phyloP scores from a whole-genome alignment of 768 basidiomycete genomes.

The Antrodiella citrinella region DNA sequence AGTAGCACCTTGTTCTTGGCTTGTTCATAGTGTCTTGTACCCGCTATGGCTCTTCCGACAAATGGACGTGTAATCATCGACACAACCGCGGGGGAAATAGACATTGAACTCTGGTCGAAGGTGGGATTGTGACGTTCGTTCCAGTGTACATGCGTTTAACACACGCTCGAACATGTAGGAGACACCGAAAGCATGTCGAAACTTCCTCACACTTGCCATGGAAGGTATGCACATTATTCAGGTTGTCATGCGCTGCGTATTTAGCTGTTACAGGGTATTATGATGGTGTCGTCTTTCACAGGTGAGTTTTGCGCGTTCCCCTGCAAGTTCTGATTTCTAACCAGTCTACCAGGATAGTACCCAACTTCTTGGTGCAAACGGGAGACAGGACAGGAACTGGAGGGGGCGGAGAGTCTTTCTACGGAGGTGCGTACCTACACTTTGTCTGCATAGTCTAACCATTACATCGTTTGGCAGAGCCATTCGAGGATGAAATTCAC shows the following conservation, averaged over 20 bases:
- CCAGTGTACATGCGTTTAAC: not conserved
- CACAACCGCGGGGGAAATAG: conserved; percentile 81
- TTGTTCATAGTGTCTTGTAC: not conserved
- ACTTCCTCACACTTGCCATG: conserved; percentile 82
- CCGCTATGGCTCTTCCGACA: conserved; percentile 72
- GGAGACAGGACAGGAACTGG: conserved; percentile 92
- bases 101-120: conserved; percentile 92
- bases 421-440: conserved; percentile 54
- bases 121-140: conserved; percentile 26
- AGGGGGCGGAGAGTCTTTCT: conserved; percentile 89
- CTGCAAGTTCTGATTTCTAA: not conserved
- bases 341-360: conserved; percentile 55
- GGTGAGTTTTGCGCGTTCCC: conserved; percentile 33
- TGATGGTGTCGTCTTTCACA: conserved; percentile 91
- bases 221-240: no score
- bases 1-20: no score
- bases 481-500: conserved; percentile 92
- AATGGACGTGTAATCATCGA: conserved; percentile 81
- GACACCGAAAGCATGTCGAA: conserved; percentile 90
- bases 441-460: not conserved
- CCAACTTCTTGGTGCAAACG: conserved; percentile 89
- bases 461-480: conserved; percentile 43
- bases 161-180: conserved; percentile 40
- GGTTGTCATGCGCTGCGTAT: no score
- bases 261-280: conserved; percentile 65